Conservation (phyloP, 345 rosid species). For the Moricandia arvensis region DNA sequence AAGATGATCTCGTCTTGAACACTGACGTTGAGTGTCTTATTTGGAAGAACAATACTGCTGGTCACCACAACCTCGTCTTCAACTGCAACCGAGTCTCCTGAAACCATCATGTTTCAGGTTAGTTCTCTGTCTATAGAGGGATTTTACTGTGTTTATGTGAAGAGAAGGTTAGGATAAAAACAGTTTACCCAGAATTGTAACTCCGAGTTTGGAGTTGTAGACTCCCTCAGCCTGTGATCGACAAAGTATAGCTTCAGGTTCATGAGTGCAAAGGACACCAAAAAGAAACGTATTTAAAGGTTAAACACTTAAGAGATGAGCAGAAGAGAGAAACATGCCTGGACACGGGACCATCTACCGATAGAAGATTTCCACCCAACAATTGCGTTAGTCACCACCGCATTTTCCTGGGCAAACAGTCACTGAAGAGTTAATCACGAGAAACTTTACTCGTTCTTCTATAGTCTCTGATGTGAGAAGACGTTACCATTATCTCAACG, state of each 20-base stretch:
- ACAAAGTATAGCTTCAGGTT: conserved; percentile 17
- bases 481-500: conserved; percentile 79
- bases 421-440: conserved; percentile 24
- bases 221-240: conserved; percentile 81
- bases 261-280: neutral
- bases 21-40: conserved; percentile 74
- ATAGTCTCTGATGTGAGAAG: neutral
- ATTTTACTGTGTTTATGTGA: neutral
- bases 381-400: conserved; percentile 75
- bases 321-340: conserved; percentile 45
- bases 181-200: conserved; percentile 83
- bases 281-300: neutral
- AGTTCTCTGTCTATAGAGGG: neutral
- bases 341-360: conserved; percentile 96
- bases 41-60: conserved; percentile 86
- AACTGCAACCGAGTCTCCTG: conserved; percentile 88
- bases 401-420: conserved; percentile 67
- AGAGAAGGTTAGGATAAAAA: neutral
- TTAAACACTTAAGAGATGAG: neutral
- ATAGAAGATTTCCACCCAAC: conserved; percentile 93
- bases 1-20: conserved; percentile 86
- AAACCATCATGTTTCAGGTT: neutral
- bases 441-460: neutral
- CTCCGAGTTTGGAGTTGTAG: conserved; percentile 75
- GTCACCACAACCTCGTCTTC: conserved; percentile 92